Percentiles rank a stretch among this genome's conserved stretches.
phyloP scores from a whole-genome alignment of 2,329 filamentous ascomycete species.

The Fusarium musae region DNA sequence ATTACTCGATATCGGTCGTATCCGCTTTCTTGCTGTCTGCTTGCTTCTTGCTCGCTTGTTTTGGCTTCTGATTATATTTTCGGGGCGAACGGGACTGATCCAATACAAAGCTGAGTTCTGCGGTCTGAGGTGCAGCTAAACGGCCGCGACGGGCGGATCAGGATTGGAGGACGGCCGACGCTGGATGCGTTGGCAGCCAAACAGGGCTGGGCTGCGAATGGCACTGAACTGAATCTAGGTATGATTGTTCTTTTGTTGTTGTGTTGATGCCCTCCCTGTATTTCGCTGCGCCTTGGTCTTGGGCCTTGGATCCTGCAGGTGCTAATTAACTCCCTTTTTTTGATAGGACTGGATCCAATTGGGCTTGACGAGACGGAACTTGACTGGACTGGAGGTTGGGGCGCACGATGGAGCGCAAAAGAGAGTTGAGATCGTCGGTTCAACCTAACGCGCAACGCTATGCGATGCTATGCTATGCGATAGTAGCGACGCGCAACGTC shows the following conservation, averaged over 20 bases:
- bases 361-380: slow-evolving; percentile 5
- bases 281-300: slow-evolving; percentile 18
- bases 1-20: slow-evolving; percentile 49
- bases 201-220: slow-evolving; percentile 15
- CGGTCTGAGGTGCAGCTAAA: slow-evolving; percentile 37
- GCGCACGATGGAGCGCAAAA: slow-evolving; percentile 8
- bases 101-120: slow-evolving; percentile 16
- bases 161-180: slow-evolving; percentile 39
- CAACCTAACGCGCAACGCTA: slow-evolving; percentile 21
- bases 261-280: slow-evolving; percentile 12
- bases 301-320: slow-evolving; percentile 37
- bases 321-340: slow-evolving; percentile 42
- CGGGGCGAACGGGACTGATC: slow-evolving; percentile 34
- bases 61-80: slow-evolving; percentile 18
- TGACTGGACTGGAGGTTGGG: slow-evolving; percentile 31
- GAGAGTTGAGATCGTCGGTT: slow-evolving; percentile 16
- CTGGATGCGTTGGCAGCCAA: slow-evolving; percentile 38
- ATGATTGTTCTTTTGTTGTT: slow-evolving; percentile 38
- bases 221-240: slow-evolving; percentile 11
- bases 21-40: slow-evolving; percentile 29
- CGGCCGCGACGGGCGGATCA: slow-evolving; percentile 32
- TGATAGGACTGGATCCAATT: slow-evolving; percentile 21
- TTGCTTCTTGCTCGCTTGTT: slow-evolving; percentile 30
- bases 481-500: slow-evolving; percentile 17
- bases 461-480: slow-evolving; percentile 10